Evolutionary conservation across 2,329 filamentous ascomycete species (phyloP), one percentile per base, ranked within the genome.

Genomic region (Pseudovirgaria hyperparasitica): DNA sequence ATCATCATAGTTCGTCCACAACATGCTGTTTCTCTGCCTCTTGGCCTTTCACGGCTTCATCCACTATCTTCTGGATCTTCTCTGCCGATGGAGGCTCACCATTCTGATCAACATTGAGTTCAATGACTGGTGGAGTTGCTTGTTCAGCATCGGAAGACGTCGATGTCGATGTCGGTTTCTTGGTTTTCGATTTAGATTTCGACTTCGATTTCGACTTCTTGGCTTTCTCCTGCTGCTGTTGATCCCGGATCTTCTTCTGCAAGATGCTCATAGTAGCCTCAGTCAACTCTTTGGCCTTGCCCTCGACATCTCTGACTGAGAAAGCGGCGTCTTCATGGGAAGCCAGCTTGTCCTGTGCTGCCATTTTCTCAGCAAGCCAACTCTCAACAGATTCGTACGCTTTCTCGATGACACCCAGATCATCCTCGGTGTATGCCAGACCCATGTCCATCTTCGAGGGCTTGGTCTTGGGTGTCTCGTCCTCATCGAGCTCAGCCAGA

Each of bases 401-500:
- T 8, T 69, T 63, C 27, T 75, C 67, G 14, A 90, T 61, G 25
- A 65, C 60, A 22, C 67, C 62, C 17, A 93, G 61, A 43, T 96
- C 86, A 16, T 77, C 70, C 6, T 72, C 58, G 1, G 67, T 76
- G 58, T 92, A 92, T 19, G 79, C 58, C 11, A 77, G 43, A 1
- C 42, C 35, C 5, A 47, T 41, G 16, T 47, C 39, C 15, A 23
- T 36, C n/a, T 40, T 37, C 9, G 42, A 34, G 16, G 43, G 37
- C 4, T 39, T 36, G 9, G 46, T 14, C 14, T 52, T 51, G 6
- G 56, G 51, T 28, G 59, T 39, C 49, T 69, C 42, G 46, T 82
- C 78, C 27, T 90, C 82, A 36, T 92, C 85, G 1, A 90, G 70
- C n/a, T 74, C 79, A 18, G 75, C 81, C 42, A 82, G 74, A 3